phyloP scores from a whole-genome alignment of 169 alveolate species.

The Miamiensis avidus region DNA sequence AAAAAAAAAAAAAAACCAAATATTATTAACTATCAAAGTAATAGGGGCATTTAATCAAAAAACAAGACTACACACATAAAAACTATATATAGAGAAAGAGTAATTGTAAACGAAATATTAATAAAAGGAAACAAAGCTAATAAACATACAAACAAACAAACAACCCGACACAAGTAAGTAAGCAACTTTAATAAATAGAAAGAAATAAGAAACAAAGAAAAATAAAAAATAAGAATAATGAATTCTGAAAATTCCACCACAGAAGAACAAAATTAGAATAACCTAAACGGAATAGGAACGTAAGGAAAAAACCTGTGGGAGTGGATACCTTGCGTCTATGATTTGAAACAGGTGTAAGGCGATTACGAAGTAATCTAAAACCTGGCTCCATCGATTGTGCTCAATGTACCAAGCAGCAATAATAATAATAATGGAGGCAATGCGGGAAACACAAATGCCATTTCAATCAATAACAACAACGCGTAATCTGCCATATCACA shows the following conservation, averaged over 20 bases:
- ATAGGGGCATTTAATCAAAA: too few relatives aligned
- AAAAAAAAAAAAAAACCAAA: too few relatives aligned
- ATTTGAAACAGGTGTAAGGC: slow-evolving; percentile 31
- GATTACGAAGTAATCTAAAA: slow-evolving; percentile 45
- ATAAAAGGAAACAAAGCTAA: too few relatives aligned
- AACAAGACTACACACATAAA: too few relatives aligned
- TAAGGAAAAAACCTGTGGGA: slow-evolving; percentile 21
- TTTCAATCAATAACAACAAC: neutral
- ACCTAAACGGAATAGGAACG: neutral
- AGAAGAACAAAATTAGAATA: neutral
- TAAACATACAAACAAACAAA: too few relatives aligned
- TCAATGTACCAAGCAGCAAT: slow-evolving; percentile 22
- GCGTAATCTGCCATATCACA: neutral
- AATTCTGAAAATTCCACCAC: neutral
- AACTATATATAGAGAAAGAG: too few relatives aligned
- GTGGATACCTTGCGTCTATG: slow-evolving; percentile 47
- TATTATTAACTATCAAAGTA: too few relatives aligned
- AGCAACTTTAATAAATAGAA: too few relatives aligned
- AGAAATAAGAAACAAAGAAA: too few relatives aligned
- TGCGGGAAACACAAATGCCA: neutral
- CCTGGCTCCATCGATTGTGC: slow-evolving; percentile 35
- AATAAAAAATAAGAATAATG: too few relatives aligned
- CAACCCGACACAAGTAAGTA: too few relatives aligned
- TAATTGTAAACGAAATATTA: too few relatives aligned
- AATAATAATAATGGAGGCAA: neutral